Percentiles rank a stretch among this genome's conserved stretches.
phyloP scores from a whole-genome alignment of 2,329 filamentous ascomycete species.

The Paracamarosporium sp. region DNA sequence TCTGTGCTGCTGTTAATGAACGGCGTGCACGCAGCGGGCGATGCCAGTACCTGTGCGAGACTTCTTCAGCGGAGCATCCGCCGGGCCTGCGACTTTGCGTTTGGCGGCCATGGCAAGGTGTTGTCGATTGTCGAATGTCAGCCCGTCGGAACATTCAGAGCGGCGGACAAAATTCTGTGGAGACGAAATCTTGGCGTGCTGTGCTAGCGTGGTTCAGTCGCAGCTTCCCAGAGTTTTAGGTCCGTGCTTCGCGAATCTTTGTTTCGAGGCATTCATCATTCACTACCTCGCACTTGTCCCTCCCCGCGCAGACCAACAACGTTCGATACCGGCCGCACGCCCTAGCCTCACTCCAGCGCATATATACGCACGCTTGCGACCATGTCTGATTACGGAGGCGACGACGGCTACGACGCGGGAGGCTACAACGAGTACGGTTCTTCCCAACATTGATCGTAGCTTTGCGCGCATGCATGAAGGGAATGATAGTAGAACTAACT shows the following conservation, averaged over 20 bases:
- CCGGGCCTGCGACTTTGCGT: conserved; percentile 27
- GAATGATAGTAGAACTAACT: conserved; percentile 21
- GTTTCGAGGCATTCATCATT: conserved; percentile 12
- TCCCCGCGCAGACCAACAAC: conserved; percentile 1
- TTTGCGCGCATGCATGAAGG: conserved; percentile 3
- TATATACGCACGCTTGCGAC: conserved; percentile 11
- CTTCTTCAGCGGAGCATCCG: conserved; percentile 22
- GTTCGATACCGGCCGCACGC: background rate
- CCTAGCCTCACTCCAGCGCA: background rate
- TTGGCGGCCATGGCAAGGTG: conserved; percentile 32
- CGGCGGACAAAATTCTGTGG: conserved; percentile 4
- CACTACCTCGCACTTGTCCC: background rate
- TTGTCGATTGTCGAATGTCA: background rate
- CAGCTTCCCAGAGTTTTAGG: conserved; percentile 16
- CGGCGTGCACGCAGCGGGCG: background rate
- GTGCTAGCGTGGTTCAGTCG: conserved; percentile 11
- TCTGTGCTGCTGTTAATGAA: background rate
- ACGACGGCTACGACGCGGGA: conserved; percentile 43
- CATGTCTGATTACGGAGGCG: conserved; percentile 57
- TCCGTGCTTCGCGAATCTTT: conserved; percentile 15
- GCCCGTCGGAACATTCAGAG: background rate
- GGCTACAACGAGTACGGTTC: conserved; percentile 38
- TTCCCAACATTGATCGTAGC: background rate
- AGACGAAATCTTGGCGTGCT: background rate
- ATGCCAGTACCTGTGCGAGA: conserved; percentile 28